phyloP scores from a whole-genome alignment of 805 yeast genomes.

The Hanseniaspora singularis region DNA sequence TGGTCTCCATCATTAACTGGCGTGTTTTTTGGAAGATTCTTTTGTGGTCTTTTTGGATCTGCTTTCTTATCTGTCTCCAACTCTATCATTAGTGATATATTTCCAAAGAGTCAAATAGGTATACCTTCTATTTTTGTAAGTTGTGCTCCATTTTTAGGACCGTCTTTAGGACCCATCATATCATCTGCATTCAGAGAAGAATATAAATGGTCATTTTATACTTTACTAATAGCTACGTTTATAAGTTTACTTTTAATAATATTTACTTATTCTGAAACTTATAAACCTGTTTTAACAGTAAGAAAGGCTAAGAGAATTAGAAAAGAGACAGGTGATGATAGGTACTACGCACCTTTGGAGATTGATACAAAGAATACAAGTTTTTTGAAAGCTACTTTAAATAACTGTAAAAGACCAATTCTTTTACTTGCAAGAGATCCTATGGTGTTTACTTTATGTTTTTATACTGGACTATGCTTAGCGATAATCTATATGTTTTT shows the following conservation, averaged over 20 bases:
- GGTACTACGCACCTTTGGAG: constrained; percentile 32
- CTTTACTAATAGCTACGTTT: constrained; percentile 52
- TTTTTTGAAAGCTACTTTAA: constrained; percentile 30
- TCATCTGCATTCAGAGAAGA: constrained; percentile 40
- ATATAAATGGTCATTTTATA: constrained; percentile 66
- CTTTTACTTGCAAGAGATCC: constrained; percentile 39
- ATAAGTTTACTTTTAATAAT: constrained; percentile 37
- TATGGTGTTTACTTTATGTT: constrained; percentile 42
- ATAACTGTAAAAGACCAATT: constrained; percentile 44
- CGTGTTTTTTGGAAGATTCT: constrained; percentile 49
- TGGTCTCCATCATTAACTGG: constrained; percentile 52
- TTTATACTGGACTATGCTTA: constrained; percentile 45
- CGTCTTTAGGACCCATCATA: constrained; percentile 54
- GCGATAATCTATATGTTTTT: constrained; percentile 55
- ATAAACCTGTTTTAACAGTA: constrained; percentile 41
- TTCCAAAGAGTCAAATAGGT: constrained; percentile 48
- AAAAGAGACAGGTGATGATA: constrained; percentile 42
- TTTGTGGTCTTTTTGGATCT: constrained; percentile 63
- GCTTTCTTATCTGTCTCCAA: constrained; percentile 68
- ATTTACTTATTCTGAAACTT: constrained; percentile 52
- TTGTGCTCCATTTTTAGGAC: constrained; percentile 56
- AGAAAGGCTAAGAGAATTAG: constrained; percentile 42
- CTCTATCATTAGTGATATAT: constrained; percentile 64
- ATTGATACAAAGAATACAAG: constrained; percentile 35
- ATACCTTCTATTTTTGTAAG: constrained; percentile 58